Conservation (phyloP, 2,329 filamentous ascomycete species). For the Thelonectria rubi region DNA sequence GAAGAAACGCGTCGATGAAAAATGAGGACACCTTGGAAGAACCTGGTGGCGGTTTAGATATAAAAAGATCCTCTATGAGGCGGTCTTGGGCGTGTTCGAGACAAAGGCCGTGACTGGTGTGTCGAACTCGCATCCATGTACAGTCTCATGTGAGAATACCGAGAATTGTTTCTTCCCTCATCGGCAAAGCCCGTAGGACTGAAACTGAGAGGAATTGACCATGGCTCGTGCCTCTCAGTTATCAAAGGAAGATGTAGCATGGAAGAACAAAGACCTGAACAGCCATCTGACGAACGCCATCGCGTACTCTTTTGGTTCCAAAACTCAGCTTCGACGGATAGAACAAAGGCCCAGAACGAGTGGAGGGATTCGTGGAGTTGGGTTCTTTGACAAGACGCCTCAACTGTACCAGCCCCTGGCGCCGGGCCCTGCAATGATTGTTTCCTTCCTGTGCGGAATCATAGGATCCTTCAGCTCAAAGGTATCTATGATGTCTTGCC, state of each 20-base stretch:
- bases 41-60: not conserved
- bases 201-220: not conserved
- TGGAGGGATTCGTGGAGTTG: not conserved
- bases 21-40: not conserved
- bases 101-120: not conserved
- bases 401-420: slow-evolving; percentile 73
- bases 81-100: not conserved
- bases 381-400: slow-evolving; percentile 13
- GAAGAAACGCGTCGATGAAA: not conserved
- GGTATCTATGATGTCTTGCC: slow-evolving; percentile 78
- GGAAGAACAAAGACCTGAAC: not conserved
- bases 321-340: not conserved
- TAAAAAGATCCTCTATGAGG: not conserved
- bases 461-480: slow-evolving; percentile 82
- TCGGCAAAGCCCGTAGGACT: not conserved
- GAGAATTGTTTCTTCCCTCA: not conserved
- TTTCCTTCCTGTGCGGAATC: slow-evolving; percentile 82
- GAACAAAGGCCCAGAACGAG: slow-evolving; percentile 14
- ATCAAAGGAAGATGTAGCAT: not conserved
- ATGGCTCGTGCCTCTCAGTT: not conserved
- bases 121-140: not conserved
- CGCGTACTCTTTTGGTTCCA: not conserved
- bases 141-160: not conserved
- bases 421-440: slow-evolving; percentile 59
- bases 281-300: not conserved